These are phyloP conservation scores for Sarcodon sp. DNA, from an alignment of 768 basidiomycete species.

Conservation along the genomic window DNA sequence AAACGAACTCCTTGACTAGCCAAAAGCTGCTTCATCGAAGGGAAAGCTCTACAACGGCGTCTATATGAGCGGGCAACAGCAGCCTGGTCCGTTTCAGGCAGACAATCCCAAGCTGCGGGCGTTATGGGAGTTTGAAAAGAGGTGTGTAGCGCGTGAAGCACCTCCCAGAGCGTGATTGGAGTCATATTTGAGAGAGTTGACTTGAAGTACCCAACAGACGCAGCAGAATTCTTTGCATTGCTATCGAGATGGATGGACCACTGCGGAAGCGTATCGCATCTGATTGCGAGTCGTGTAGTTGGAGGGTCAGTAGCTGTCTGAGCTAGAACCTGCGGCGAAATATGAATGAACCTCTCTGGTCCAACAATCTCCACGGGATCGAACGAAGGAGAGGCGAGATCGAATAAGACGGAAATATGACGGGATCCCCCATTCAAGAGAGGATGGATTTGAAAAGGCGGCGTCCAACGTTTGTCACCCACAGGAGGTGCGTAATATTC, in stretches of 20 bases:
- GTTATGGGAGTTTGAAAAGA: conserved; percentile 26
- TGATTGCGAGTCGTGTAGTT: conserved; percentile 37
- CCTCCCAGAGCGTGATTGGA: conserved; percentile 42
- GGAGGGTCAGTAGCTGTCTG: conserved; percentile 46
- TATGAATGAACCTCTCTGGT: conserved; percentile 20
- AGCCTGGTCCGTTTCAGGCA: conserved; percentile 14
- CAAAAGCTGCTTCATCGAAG: conserved; percentile 18
- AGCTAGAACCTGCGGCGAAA: conserved; percentile 32
- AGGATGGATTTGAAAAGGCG: conserved; percentile 24
- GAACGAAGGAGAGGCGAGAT: conserved; percentile 37
- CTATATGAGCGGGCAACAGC: conserved; percentile 23
- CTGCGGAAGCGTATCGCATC: conserved; percentile 39
- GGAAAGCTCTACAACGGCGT: conserved; percentile 18
- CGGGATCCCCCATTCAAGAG: conserved; percentile 39
- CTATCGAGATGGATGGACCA: conserved; percentile 47
- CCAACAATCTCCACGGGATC: conserved; percentile 27
- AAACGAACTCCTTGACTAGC: conserved; percentile 24
- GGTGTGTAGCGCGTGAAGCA: conserved; percentile 36
- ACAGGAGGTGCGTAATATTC: neutral
- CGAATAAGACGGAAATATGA: conserved; percentile 35
- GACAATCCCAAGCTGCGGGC: conserved; percentile 21
- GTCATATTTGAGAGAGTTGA: conserved; percentile 15
- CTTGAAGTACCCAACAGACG: conserved; percentile 7
- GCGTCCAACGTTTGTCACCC: neutral
- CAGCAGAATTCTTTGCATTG: conserved; percentile 4